Conservation (phyloP, 306 rosid genomes). For the Trifolium pratense region DNA sequence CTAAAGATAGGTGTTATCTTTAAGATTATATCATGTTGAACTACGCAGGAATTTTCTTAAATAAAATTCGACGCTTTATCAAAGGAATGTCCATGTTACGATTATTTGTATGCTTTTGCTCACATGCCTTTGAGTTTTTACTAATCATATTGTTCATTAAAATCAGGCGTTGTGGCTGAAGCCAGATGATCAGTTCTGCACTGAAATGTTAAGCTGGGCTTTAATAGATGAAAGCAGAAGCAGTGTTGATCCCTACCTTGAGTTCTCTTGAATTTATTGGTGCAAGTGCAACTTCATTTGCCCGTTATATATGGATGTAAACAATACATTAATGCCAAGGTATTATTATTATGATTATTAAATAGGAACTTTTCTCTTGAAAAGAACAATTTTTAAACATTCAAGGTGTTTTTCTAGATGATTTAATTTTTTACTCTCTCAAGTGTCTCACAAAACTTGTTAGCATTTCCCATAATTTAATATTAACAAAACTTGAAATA, state of each 20-base stretch:
- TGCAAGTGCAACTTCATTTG: constrained; percentile 13
- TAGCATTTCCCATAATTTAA: too few species aligned
- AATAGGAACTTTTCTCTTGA: too few species aligned
- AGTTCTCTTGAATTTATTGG: constrained; percentile 46
- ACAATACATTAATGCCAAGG: constrained; percentile 30
- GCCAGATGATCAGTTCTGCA: constrained; percentile 90
- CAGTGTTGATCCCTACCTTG: constrained; percentile 49
- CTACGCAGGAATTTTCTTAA: not conserved
- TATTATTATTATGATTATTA: too few species aligned
- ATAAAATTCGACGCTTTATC: not conserved
- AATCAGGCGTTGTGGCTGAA: constrained; percentile 85
- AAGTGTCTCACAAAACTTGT: not conserved
- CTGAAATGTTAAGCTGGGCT: constrained; percentile 87
- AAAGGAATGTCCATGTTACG: not conserved
- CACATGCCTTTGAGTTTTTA: constrained; percentile 37
- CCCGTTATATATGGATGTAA: constrained; percentile 38
- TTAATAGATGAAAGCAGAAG: constrained; percentile 72
- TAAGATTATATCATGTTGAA: not conserved
- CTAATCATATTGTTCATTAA: constrained; percentile 32
- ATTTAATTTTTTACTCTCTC: not conserved
- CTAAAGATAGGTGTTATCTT: constrained; percentile 17
- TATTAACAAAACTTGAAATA: too few species aligned
- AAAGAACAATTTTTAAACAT: too few species aligned
- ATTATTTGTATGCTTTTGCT: constrained; percentile 1
- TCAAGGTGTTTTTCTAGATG: not conserved